phyloP scores from a whole-genome alignment of 345 rosid genomes.

The Xanthoceras sorbifolium region DNA sequence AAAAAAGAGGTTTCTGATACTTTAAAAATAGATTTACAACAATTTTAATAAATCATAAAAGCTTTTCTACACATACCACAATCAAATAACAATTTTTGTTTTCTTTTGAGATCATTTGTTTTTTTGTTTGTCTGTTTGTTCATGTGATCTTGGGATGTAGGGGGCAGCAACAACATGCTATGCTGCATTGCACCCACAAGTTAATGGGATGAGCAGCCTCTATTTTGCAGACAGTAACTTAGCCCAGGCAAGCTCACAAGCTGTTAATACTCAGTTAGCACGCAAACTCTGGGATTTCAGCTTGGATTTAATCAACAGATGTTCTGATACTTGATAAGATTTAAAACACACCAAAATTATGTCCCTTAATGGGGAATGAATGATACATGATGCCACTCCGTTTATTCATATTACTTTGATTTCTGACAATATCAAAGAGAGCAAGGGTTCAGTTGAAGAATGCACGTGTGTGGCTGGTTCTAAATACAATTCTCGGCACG shows the following conservation, averaged over 20 bases:
- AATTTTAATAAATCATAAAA: background rate
- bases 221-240: constrained; percentile 60
- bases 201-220: constrained; percentile 64
- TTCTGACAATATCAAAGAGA: background rate
- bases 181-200: constrained; percentile 70
- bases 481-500: too few species aligned
- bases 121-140: background rate
- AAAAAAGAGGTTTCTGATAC: background rate
- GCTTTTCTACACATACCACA: background rate
- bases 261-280: constrained; percentile 50
- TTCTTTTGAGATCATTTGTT: too few species aligned
- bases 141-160: constrained; percentile 31
- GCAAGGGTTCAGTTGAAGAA: too few species aligned
- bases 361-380: too few species aligned
- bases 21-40: too few species aligned
- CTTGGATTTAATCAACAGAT: constrained; percentile 35
- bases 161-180: constrained; percentile 87
- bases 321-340: background rate
- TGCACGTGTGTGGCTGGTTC: too few species aligned
- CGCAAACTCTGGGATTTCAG: constrained; percentile 75
- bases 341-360: too few species aligned
- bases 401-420: background rate
- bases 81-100: too few species aligned
- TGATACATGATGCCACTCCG: too few species aligned
- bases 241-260: constrained; percentile 42